phyloP scores from a whole-genome alignment of 768 basidiomycete species.

The Antrodiella citrinella region DNA sequence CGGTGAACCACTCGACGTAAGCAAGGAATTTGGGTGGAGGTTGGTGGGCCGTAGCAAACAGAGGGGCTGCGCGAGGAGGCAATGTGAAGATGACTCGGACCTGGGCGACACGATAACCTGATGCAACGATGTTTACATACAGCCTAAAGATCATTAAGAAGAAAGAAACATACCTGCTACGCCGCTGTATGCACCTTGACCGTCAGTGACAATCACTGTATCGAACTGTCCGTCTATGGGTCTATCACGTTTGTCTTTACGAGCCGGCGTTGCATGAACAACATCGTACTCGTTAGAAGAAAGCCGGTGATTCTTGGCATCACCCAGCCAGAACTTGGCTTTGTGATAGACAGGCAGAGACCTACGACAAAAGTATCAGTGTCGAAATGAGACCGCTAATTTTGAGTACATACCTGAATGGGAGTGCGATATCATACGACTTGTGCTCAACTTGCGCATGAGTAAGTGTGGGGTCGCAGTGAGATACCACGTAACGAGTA shows the following conservation, averaged over 20 bases:
- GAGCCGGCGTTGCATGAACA: conserved; percentile 23
- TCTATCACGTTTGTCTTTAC: conserved; percentile 8
- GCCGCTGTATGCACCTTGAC: neutral
- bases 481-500: conserved; percentile 17
- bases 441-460: conserved; percentile 11
- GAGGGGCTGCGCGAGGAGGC: neutral
- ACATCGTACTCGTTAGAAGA: conserved; percentile 16
- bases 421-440: no score
- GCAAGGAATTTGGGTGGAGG: no score
- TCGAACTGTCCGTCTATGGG: conserved; percentile 27
- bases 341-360: conserved; percentile 28
- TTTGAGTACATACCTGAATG: no score
- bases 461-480: conserved; percentile 13
- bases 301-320: conserved; percentile 8
- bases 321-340: conserved; percentile 22
- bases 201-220: conserved; percentile 20
- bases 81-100: conserved; percentile 7
- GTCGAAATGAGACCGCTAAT: no score
- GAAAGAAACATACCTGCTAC: neutral
- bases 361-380: conserved; percentile 9
- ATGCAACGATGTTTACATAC: neutral
- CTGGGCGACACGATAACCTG: no score
- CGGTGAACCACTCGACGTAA: conserved; percentile 7
- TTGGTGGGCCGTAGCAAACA: neutral
- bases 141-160: neutral